These are phyloP conservation scores for Ganoderma sinense DNA, from an alignment of 1,284 basidiomycete species.

Conservation along the genomic window DNA sequence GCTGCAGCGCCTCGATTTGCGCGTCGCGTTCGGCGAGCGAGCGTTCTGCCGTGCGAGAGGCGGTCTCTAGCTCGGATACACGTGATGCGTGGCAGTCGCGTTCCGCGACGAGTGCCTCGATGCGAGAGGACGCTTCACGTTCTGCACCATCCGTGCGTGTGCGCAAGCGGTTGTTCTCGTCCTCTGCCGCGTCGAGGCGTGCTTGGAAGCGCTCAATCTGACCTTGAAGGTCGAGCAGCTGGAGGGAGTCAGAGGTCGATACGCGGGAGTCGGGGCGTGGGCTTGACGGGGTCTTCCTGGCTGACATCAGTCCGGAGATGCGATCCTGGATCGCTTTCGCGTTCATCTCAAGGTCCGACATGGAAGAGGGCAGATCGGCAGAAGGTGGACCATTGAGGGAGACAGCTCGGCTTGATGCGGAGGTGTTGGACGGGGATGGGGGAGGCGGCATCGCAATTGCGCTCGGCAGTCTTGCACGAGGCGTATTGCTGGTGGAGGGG, in stretches of 20 bases:
- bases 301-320: conserved; percentile 50
- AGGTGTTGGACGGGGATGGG: conserved; percentile 56
- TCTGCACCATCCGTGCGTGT: conserved; percentile 39
- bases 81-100: conserved; percentile 52
- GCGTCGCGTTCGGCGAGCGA: conserved; percentile 58
- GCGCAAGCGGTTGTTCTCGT: conserved; percentile 50
- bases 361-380: conserved; percentile 7
- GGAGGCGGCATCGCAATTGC: conserved; percentile 83
- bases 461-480: conserved; percentile 72
- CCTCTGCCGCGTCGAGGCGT: conserved; percentile 61
- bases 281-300: conserved; percentile 39
- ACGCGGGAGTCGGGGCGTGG: conserved; percentile 41
- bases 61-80: conserved; percentile 55
- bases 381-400: conserved; percentile 44
- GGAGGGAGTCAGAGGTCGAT: conserved; percentile 29
- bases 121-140: conserved; percentile 31
- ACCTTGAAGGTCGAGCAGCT: conserved; percentile 42
- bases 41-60: conserved; percentile 54
- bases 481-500: conserved; percentile 55
- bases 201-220: conserved; percentile 54
- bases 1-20: conserved; percentile 58
- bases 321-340: conserved; percentile 54
- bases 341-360: conserved; percentile 49
- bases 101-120: conserved; percentile 51
- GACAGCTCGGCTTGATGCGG: conserved; percentile 39